Conservation (phyloP, 2,329 filamentous ascomycete genomes). For the Nemania sp. region DNA sequence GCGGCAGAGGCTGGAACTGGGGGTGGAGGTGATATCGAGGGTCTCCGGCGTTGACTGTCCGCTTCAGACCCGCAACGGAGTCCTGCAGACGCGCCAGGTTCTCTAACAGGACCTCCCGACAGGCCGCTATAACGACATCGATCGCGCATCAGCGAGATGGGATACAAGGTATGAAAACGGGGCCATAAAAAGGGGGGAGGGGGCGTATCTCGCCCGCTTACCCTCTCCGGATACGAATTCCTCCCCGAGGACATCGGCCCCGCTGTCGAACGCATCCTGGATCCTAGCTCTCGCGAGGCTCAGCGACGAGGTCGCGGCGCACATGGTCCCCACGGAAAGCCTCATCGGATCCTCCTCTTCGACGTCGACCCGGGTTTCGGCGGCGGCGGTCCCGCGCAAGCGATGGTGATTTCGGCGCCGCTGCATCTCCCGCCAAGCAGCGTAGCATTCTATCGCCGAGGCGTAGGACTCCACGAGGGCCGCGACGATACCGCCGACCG, state of each 20-base stretch:
- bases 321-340: slow-evolving; percentile 18
- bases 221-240: slow-evolving; percentile 45
- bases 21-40: slow-evolving; percentile 5
- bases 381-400: slow-evolving; percentile 16
- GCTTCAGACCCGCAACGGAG: slow-evolving; percentile 38
- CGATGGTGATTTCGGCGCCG: slow-evolving; percentile 43
- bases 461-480: slow-evolving; percentile 41
- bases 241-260: slow-evolving; percentile 42
- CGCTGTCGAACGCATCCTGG: slow-evolving; percentile 42
- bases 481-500: slow-evolving; percentile 38
- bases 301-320: slow-evolving; percentile 44
- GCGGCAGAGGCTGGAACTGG: slow-evolving; percentile 33
- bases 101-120: slow-evolving; percentile 38
- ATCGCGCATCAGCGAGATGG: background rate
- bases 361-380: background rate
- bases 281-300: slow-evolving; percentile 39
- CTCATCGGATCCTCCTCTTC: slow-evolving; percentile 22
- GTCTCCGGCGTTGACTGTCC: slow-evolving; percentile 25
- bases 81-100: slow-evolving; percentile 39
- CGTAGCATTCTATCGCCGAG: slow-evolving; percentile 41
- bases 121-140: slow-evolving; percentile 30
- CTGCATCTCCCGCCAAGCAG: slow-evolving; percentile 43
- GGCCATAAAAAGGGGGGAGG: background rate
- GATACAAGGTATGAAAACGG: background rate
- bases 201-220: slow-evolving; percentile 26